These are phyloP conservation scores for Fusarium musae DNA, from an alignment of 2,329 filamentous ascomycete genomes.

Conservation along the genomic window DNA sequence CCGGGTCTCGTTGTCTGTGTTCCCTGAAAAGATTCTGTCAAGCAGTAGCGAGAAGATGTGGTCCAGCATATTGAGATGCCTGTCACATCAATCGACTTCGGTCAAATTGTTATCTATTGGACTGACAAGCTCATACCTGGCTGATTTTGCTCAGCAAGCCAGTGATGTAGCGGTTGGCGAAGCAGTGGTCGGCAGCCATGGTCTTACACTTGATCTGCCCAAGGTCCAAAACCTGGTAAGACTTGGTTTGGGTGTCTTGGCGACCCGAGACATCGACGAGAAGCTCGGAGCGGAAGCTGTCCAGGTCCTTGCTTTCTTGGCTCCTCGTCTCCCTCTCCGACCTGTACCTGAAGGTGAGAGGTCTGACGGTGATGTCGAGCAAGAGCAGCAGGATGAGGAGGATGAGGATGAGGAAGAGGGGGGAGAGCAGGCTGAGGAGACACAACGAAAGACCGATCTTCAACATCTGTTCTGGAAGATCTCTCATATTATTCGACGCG, in stretches of 20 bases:
- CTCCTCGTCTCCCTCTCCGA: constrained; percentile 61
- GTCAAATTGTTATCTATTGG: constrained; percentile 82
- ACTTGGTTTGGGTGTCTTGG: constrained; percentile 64
- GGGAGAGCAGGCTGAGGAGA: constrained; percentile 56
- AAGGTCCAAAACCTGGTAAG: constrained; percentile 71
- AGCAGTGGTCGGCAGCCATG: constrained; percentile 75
- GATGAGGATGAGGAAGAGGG: constrained; percentile 59
- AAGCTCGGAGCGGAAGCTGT: constrained; percentile 81
- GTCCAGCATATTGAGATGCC: constrained; percentile 72
- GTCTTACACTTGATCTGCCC: constrained; percentile 72
- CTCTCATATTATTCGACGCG: constrained; percentile 81
- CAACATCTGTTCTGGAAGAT: constrained; percentile 83
- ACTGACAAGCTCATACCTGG: constrained; percentile 80
- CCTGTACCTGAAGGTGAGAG: constrained; percentile 53
- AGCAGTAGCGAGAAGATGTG: constrained; percentile 73
- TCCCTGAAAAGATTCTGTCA: constrained; percentile 72
- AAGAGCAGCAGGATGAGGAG: constrained; percentile 57
- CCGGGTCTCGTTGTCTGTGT: constrained; percentile 72
- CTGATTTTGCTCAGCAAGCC: constrained; percentile 77
- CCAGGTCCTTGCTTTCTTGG: constrained; percentile 86
- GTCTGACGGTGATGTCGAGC: constrained; percentile 51
- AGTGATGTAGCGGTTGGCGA: constrained; percentile 59
- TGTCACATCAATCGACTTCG: constrained; percentile 77
- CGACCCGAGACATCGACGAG: constrained; percentile 73
- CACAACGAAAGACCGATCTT: constrained; percentile 58